These are phyloP conservation scores for Capsicum rhomboideum DNA, from an alignment of 257 asterid species.

Conservation along the genomic window DNA sequence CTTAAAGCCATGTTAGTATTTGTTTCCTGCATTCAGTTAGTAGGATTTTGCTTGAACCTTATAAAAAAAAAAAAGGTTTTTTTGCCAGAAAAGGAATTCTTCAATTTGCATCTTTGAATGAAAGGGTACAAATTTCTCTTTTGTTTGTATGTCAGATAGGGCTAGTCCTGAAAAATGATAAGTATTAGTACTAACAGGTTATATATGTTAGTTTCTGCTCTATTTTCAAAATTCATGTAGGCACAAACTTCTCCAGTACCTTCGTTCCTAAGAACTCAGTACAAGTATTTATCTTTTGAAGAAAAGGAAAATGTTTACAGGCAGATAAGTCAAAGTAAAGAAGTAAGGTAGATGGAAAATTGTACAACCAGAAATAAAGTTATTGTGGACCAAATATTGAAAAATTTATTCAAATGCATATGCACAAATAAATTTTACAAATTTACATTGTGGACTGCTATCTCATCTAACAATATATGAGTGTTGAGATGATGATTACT, in stretches of 20 bases:
- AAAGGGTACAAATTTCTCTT: background rate
- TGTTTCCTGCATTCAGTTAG: background rate
- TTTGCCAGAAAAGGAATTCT: background rate
- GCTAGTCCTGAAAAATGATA: background rate
- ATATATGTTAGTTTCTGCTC: background rate
- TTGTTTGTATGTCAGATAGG: background rate
- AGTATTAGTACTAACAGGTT: background rate
- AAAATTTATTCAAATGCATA: background rate
- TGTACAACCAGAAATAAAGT: background rate
- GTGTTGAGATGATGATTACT: conserved; percentile 29
- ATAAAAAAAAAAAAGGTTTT: background rate
- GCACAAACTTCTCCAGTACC: background rate
- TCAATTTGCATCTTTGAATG: background rate
- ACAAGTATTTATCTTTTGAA: background rate
- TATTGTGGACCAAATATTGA: background rate
- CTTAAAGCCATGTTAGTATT: background rate
- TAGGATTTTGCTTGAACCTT: background rate
- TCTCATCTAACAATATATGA: background rate
- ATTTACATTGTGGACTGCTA: background rate
- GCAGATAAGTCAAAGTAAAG: background rate
- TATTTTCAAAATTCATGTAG: background rate
- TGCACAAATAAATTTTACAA: background rate
- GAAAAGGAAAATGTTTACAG: background rate
- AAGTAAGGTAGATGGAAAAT: background rate
- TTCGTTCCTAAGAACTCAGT: background rate